These are phyloP conservation scores for Cyclostephanos tholiformis DNA, from an alignment of 108 stramenopile species.

Conservation along the genomic window DNA sequence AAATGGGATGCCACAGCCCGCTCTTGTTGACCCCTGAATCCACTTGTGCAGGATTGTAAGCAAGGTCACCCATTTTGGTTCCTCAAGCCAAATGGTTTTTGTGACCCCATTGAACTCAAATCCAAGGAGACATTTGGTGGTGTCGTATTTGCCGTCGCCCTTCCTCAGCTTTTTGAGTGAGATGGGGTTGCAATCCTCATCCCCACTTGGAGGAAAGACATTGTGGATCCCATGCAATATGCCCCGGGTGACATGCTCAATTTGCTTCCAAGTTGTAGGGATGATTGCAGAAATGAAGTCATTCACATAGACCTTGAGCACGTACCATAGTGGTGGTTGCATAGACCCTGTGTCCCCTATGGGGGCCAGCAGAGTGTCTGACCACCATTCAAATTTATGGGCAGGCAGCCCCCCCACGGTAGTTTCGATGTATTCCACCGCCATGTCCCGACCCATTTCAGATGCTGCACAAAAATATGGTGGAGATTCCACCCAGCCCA, in stretches of 20 bases:
- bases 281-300: background rate
- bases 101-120: background rate
- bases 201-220: background rate
- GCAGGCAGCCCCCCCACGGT: background rate
- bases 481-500: too few relatives aligned
- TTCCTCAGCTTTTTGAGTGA: slow-evolving; percentile 3
- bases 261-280: background rate
- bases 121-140: background rate
- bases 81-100: slow-evolving; percentile 2
- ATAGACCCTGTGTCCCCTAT: too few relatives aligned
- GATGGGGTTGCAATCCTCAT: slow-evolving; percentile 1
- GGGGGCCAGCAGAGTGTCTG: too few relatives aligned
- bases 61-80: background rate
- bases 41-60: background rate
- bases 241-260: background rate
- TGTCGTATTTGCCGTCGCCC: background rate
- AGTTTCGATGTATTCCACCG: background rate
- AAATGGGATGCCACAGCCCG: background rate
- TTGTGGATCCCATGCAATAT: background rate
- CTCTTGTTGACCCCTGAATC: background rate
- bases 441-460: background rate
- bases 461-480: background rate
- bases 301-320: background rate
- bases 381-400: background rate
- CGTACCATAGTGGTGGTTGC: background rate